Evolutionary conservation across 2,329 filamentous ascomycete genomes (phyloP), one percentile per base, ranked within the genome.

Genomic region (Paecilomyces variotii): DNA sequence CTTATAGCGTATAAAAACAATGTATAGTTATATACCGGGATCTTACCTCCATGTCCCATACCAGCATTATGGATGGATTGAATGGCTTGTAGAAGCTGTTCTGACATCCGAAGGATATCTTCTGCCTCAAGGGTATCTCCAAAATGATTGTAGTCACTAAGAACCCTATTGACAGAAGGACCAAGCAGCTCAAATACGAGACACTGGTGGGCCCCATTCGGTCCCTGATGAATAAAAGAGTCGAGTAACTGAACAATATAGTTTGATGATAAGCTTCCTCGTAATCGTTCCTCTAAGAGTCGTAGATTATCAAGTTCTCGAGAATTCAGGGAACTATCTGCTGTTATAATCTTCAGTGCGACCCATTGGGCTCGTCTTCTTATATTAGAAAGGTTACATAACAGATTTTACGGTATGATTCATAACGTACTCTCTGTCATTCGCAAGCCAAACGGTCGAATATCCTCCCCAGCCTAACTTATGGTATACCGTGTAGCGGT

Each of bases 401-500:
- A 12, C 53, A 28, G 35, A 45, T 27, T 14, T 45, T n/a, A n/a
- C 25, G 19, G 51, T 4, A 28, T 32, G 10, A 19, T 19, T 32
- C 56, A 63, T 19, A 19, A 19, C 19, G 62, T 25, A 72, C 70
- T 64, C 53, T 49, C 59, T 61, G 62, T 76, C 70, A 4, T 66
- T 64, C 49, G 74, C 77, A 45, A 80, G 72, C 79, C 76, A 81
- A 53, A 80, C 74, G 7, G 76, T 81, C 6, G 76, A 76, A 60
- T 67, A 72, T 1, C 68, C 67, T 59, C 72, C 74, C 62, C 63
- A 69, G 26, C 72, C 74, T 51, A 76, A 54, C 61, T 76, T 77
- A 59, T 73, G 70, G 2, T 73, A 45, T 32, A 78, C 61, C 56
- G 66, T 69, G 58, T 76, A 78, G 53, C 71, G 66, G 12, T 61